phyloP scores from a whole-genome alignment of 495 filamentous ascomycete species.

The Durotheca rogersii region DNA sequence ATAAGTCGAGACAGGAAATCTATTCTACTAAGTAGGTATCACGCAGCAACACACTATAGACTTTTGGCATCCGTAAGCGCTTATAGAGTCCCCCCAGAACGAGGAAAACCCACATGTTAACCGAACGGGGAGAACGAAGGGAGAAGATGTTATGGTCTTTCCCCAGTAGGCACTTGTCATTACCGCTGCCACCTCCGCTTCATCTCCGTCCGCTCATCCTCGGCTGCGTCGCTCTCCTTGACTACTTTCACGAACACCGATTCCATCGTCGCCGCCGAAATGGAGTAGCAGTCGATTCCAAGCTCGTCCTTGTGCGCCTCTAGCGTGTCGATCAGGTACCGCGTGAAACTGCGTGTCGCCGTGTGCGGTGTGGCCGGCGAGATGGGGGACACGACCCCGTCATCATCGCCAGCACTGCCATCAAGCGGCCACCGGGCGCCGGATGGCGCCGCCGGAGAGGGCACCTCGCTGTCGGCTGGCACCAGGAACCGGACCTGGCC shows the following conservation, averaged over 20 bases:
- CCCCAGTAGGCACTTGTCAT: no score
- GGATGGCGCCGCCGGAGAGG: neutral
- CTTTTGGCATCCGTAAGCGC: no score
- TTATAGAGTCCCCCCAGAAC: no score
- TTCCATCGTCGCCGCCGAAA: constrained; percentile 69
- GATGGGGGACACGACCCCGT: constrained; percentile 11
- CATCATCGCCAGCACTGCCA: neutral
- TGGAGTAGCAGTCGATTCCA: constrained; percentile 66
- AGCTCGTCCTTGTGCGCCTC: constrained; percentile 60
- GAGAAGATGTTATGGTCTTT: no score
- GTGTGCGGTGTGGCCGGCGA: constrained; percentile 8
- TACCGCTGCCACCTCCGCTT: constrained; percentile 30
- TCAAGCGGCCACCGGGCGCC: no score
- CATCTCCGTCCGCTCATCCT: constrained; percentile 51
- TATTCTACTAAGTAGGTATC: no score
- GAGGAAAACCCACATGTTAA: no score
- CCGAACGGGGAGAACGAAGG: no score
- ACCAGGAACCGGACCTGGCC: constrained; percentile 72
- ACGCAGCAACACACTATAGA: no score
- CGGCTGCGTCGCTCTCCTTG: constrained; percentile 61
- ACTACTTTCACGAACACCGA: constrained; percentile 75
- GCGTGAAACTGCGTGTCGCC: constrained; percentile 39
- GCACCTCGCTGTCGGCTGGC: constrained; percentile 40
- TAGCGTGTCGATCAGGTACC: constrained; percentile 61
- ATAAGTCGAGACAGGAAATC: no score